These are phyloP conservation scores for Aquilaria yunnanensis DNA, from an alignment of 345 rosid species.

Conservation along the genomic window DNA sequence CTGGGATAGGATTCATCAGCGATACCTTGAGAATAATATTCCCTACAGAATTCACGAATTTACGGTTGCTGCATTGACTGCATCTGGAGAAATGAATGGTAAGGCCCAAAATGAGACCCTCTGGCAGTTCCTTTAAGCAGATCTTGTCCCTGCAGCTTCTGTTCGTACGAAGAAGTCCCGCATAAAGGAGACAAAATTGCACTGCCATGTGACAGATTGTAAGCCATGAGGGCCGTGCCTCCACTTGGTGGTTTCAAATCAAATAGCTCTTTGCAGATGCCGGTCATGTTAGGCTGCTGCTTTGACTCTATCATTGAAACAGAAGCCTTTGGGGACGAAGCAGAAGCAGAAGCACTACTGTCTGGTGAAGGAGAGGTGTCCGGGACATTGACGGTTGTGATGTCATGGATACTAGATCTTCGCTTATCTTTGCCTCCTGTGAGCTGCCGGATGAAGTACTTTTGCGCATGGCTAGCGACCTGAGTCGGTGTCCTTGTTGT, in stretches of 20 bases:
- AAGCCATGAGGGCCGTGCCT: slow-evolving; percentile 25
- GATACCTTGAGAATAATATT: slow-evolving; percentile 17
- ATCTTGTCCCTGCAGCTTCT: slow-evolving; percentile 57
- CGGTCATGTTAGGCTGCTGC: slow-evolving; percentile 19
- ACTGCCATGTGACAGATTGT: slow-evolving; percentile 27
- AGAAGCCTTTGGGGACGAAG: slow-evolving; percentile 37
- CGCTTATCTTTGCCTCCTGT: slow-evolving; percentile 94
- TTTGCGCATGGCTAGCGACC: slow-evolving; percentile 99
- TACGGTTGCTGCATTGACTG: slow-evolving; percentile 42
- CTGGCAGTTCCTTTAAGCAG: slow-evolving; percentile 38
- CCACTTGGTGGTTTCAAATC: slow-evolving; percentile 35
- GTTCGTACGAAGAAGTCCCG: slow-evolving; percentile 51
- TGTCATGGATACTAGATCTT: slow-evolving; percentile 96
- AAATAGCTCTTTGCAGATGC: slow-evolving; percentile 17
- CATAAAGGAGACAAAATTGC: slow-evolving; percentile 32
- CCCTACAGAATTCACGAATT: slow-evolving; percentile 8
- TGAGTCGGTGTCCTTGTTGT: slow-evolving; percentile 89
- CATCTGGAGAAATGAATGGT: slow-evolving; percentile 30
- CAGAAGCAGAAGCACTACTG: slow-evolving; percentile 13
- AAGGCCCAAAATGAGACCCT: slow-evolving; percentile 48
- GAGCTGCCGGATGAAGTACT: slow-evolving; percentile 87
- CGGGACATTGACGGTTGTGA: slow-evolving; percentile 73
- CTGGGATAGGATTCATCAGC: slow-evolving; percentile 7
- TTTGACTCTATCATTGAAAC: slow-evolving; percentile 27
- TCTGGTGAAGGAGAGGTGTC: slow-evolving; percentile 42